Base-by-base conservation (phyloP, 306 rosid genomes). In the Quercus bicolor region DNA sequence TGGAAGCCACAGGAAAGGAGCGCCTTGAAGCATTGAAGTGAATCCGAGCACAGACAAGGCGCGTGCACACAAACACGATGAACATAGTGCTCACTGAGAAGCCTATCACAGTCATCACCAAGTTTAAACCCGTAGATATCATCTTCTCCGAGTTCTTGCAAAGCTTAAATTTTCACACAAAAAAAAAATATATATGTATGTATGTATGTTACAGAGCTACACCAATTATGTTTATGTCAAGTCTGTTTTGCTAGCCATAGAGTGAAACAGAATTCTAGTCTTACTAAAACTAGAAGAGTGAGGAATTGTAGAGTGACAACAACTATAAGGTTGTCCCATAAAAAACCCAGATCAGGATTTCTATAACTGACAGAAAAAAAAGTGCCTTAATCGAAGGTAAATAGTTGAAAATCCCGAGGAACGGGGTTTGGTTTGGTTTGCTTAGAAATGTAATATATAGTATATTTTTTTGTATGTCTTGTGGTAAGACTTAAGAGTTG, bases 21-120 rank as follows among this genome's bases (percentile, higher is more conserved):
- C 98, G 88, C 70, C 97, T 83, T 2, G 92, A 82, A 82, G 91
- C 92, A 86, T 89, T 90, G 79, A 89, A 81, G 69, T 89, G 98
- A 86, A 94, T 90, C 86, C 94, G 88, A 56, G 97, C 97, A 82
- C 98, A 94, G 59, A 94, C 52, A n/a, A 94, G 94, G 66, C 97
- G 89, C 0, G 97, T 92, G 79, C 94, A 94, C 12, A 94, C 92
- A 77, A 90, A 92, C 65, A 94, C 92, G 84, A 94, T 94, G 93
- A 94, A 94, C 94, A 89, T 82, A 75, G 94, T 88, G 87, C 98
- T 94, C 70, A 94, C 97, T n/a, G 89, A 91, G 65, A 94, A 94
- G 20, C 97, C 98, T 88, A 92, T 90, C 79, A 89, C 93, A n/a
- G 94, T 94, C 98, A 94, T 94, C 84, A 94, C 98, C 90, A 94